These are phyloP conservation scores for Candida sithepensis DNA, from an alignment of 805 yeast species.

Conservation along the genomic window DNA sequence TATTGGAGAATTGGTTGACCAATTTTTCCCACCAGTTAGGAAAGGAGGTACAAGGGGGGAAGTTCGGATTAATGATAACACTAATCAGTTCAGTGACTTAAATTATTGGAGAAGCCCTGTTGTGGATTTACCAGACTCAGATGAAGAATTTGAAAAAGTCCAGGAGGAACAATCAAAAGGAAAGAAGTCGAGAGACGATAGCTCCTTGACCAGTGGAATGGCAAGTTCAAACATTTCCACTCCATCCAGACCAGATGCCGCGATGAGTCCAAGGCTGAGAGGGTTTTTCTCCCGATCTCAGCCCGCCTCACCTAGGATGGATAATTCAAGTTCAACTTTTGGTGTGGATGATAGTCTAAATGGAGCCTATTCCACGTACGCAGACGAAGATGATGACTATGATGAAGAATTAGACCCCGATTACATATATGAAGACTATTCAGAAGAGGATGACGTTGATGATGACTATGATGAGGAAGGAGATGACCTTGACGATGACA, in stretches of 20 bases:
- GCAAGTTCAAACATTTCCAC: too few species aligned
- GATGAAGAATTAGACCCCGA: conserved; percentile 29
- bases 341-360: conserved; percentile 4
- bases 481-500: conserved; percentile 10
- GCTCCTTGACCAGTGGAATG: not conserved
- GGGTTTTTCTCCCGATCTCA: conserved; percentile 20
- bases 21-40: conserved; percentile 87
- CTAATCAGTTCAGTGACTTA: conserved; percentile 75
- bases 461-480: conserved; percentile 14
- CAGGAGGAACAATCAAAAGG: conserved; percentile 16
- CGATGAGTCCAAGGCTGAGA: conserved; percentile 16
- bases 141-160: conserved; percentile 44
- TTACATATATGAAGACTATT: conserved; percentile 26
- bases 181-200: conserved; percentile 15
- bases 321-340: conserved; percentile 4
- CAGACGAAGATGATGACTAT: conserved; percentile 31
- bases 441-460: conserved; percentile 28
- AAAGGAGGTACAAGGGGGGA: conserved; percentile 14
- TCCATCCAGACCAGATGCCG: conserved; percentile 4
- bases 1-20: conserved; percentile 93
- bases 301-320: not conserved
- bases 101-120: conserved; percentile 91
- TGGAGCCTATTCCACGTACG: too few species aligned
- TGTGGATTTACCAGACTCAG: conserved; percentile 54
- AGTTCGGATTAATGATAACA: conserved; percentile 30